These are phyloP conservation scores for Auriscalpium orientale DNA, from an alignment of 768 basidiomycete species.

Conservation along the genomic window DNA sequence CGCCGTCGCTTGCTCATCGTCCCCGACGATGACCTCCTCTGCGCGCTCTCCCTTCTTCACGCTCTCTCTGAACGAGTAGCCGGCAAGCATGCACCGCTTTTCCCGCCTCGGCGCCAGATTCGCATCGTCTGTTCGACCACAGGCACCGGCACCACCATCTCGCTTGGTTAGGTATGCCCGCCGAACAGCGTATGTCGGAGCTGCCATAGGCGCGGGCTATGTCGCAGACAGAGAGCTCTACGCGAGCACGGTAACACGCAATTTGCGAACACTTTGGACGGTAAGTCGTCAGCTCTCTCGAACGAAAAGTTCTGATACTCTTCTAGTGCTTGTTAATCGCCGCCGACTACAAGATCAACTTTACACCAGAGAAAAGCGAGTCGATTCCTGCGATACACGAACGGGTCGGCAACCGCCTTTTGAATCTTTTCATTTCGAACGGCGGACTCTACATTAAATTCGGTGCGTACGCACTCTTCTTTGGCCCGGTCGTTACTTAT, in stretches of 20 bases:
- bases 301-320: too few species aligned
- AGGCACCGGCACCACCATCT: background rate
- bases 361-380: slow-evolving; percentile 62
- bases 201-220: slow-evolving; percentile 27
- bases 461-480: slow-evolving; percentile 32
- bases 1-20: too few species aligned
- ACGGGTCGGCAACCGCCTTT: slow-evolving; percentile 74
- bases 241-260: slow-evolving; percentile 41
- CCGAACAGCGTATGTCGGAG: slow-evolving; percentile 18
- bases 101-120: background rate
- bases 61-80: too few species aligned
- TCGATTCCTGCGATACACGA: slow-evolving; percentile 77
- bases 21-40: too few species aligned
- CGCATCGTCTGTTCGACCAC: too few species aligned
- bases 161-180: slow-evolving; percentile 15
- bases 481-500: background rate
- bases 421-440: slow-evolving; percentile 70
- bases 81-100: background rate
- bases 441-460: slow-evolving; percentile 85
- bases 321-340: slow-evolving; percentile 61
- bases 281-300: too few species aligned
- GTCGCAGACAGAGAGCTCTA: slow-evolving; percentile 36
- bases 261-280: too few species aligned
- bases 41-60: too few species aligned
- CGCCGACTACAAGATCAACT: slow-evolving; percentile 84